Conservation (phyloP, 2,329 filamentous ascomycete species). For the Alternaria atra region DNA sequence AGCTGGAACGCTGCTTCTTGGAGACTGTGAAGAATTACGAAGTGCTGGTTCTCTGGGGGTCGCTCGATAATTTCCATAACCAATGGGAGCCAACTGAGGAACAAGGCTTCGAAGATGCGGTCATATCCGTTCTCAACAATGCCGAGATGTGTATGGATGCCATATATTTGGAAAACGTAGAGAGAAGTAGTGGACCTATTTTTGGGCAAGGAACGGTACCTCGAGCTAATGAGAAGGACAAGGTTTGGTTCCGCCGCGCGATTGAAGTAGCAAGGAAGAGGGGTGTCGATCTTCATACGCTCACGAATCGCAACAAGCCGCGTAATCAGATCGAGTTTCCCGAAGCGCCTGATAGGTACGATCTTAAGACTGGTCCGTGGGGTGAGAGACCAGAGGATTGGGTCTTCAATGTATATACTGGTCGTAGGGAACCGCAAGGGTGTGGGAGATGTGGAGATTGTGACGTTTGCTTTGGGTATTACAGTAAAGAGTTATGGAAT, state of each 20-base stretch:
- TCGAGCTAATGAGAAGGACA: background rate
- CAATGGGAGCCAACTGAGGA: slow-evolving; percentile 10
- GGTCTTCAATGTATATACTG: slow-evolving; percentile 18
- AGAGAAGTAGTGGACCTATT: background rate
- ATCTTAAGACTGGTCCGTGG: slow-evolving; percentile 14
- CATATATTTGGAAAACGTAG: background rate
- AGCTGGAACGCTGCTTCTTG: background rate
- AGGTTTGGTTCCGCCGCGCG: slow-evolving; percentile 13
- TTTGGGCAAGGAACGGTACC: background rate
- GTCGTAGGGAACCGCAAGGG: slow-evolving; percentile 9
- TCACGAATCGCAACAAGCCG: slow-evolving; percentile 9
- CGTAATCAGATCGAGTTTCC: slow-evolving; percentile 4
- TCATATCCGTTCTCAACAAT: background rate
- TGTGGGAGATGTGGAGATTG: slow-evolving; percentile 22
- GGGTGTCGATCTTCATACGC: slow-evolving; percentile 19
- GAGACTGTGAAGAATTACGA: background rate
- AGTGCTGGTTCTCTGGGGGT: slow-evolving; percentile 7
- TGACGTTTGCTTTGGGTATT: slow-evolving; percentile 6
- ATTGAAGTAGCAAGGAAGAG: slow-evolving; percentile 8
- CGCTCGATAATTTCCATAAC: background rate
- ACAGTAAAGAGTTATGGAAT: slow-evolving; percentile 17
- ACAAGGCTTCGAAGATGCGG: slow-evolving; percentile 7
- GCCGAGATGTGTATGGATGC: background rate
- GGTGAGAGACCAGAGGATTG: slow-evolving; percentile 14
- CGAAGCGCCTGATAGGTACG: slow-evolving; percentile 16